A percentile compares a stretch with the other conserved stretches of the same genome.
phyloP scores from a whole-genome alignment of 306 rosid species.

The Chamaecrista fasciculata region DNA sequence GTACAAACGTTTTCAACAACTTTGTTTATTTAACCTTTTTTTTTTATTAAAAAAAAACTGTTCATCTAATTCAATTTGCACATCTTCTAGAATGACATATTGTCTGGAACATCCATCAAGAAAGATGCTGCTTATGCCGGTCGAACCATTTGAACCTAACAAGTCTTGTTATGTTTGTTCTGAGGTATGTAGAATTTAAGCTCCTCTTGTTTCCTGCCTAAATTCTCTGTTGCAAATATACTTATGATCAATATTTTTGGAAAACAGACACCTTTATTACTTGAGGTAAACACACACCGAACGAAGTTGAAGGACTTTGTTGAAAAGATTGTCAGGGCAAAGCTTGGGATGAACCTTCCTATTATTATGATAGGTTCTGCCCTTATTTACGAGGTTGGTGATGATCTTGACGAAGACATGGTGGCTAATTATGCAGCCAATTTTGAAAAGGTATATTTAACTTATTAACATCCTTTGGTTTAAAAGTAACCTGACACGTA shows the following conservation, averaged over 20 bases:
- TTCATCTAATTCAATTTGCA: constrained; percentile 21
- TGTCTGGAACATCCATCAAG: constrained; percentile 86
- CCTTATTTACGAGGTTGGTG: constrained; percentile 91
- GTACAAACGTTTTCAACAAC: constrained; percentile 5
- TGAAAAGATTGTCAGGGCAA: constrained; percentile 75
- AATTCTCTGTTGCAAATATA: constrained; percentile 5
- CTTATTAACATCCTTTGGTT: constrained; percentile 16
- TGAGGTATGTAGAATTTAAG: constrained; percentile 47
- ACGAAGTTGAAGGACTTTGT: constrained; percentile 81
- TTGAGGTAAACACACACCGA: constrained; percentile 72
- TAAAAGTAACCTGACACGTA: constrained; percentile 5
- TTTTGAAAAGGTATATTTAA: constrained; percentile 67
- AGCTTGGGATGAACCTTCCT: constrained; percentile 88
- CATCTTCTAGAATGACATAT: constrained; percentile 76
- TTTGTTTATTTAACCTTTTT: not conserved
- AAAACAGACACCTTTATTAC: constrained; percentile 71
- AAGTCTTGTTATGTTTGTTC: constrained; percentile 95
- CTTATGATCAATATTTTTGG: constrained; percentile 21
- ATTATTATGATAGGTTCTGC: constrained; percentile 68
- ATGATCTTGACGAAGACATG: constrained; percentile 79
- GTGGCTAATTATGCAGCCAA: constrained; percentile 68
- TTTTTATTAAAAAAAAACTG: not conserved
- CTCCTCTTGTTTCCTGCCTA: not conserved
- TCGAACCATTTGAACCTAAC: constrained; percentile 89
- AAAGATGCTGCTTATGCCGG: constrained; percentile 91